phyloP scores from a whole-genome alignment of 441 rosid species.

The Omphalea diandra region DNA sequence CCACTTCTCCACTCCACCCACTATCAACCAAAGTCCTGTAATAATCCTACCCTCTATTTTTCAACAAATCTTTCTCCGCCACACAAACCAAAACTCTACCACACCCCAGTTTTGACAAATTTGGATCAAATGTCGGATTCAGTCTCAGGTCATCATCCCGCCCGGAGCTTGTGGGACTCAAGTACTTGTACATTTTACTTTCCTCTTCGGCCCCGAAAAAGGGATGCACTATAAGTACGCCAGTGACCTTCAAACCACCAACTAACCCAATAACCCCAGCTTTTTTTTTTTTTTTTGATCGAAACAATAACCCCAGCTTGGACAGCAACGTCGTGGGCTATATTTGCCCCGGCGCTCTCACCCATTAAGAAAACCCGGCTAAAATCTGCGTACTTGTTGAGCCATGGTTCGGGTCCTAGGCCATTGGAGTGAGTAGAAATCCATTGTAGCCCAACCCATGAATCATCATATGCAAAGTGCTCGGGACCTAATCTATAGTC shows the following conservation, averaged over 20 bases:
- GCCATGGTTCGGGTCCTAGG: too few species aligned
- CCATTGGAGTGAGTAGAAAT: too few species aligned
- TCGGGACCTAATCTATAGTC: too few species aligned
- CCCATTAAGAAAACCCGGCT: too few species aligned
- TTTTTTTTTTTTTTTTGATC: too few species aligned
- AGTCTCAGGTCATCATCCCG: constrained; percentile 36
- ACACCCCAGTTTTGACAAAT: constrained; percentile 25
- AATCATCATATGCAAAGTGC: too few species aligned
- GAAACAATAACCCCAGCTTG: too few species aligned
- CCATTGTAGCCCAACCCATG: too few species aligned
- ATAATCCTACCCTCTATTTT: constrained; percentile 31
- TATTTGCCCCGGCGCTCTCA: constrained; percentile 44
- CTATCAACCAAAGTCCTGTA: constrained; percentile 25
- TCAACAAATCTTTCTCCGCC: constrained; percentile 39
- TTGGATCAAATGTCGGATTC: constrained; percentile 36
- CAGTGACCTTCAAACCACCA: constrained; percentile 23
- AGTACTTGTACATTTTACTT: constrained; percentile 24
- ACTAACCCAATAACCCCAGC: constrained; percentile 12
- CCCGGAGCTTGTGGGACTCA: constrained; percentile 38
- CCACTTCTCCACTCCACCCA: constrained; percentile 34
- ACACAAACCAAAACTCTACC: constrained; percentile 35
- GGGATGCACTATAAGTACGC: constrained; percentile 39
- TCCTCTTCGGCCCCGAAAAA: constrained; percentile 34
- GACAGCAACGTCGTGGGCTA: constrained; percentile 39
- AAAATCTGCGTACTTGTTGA: too few species aligned